Conservation (phyloP, 1,284 basidiomycete genomes). For the Malassezia vespertilionis region DNA sequence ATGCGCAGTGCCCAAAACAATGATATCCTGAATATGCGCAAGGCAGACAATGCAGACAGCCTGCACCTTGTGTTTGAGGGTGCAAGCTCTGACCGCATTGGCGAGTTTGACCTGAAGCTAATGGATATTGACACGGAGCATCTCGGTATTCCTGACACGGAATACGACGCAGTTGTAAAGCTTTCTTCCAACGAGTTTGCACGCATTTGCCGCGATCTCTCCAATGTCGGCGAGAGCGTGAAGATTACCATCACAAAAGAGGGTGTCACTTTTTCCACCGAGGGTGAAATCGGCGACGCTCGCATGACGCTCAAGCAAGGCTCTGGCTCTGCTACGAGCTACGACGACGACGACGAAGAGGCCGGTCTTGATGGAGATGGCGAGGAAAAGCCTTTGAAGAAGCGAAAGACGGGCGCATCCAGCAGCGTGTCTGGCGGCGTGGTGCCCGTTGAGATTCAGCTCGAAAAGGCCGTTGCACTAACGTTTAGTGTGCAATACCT, state of each 20-base stretch:
- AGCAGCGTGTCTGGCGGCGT: conserved; percentile 43
- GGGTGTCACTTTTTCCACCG: conserved; percentile 82
- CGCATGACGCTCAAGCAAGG: conserved; percentile 72
- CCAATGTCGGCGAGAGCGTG: conserved; percentile 84
- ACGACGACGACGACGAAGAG: conserved; percentile 35
- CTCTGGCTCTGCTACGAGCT: conserved; percentile 46
- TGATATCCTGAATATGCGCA: conserved; percentile 82
- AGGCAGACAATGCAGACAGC: conserved; percentile 79
- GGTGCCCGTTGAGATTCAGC: conserved; percentile 40
- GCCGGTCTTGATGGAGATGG: conserved; percentile 37
- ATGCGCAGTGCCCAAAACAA: conserved; percentile 95
- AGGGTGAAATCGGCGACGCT: conserved; percentile 90
- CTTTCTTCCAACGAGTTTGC: conserved; percentile 79
- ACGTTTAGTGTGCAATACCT: conserved; percentile 97
- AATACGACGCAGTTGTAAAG: conserved; percentile 86
- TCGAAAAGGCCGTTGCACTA: conserved; percentile 66
- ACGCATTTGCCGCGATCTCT: conserved; percentile 84
- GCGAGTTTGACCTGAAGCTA: conserved; percentile 97
- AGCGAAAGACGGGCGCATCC: conserved; percentile 25
- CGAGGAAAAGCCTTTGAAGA: conserved; percentile 32
- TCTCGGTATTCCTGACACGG: conserved; percentile 93
- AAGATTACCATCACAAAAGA: conserved; percentile 94
- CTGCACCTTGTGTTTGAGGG: conserved; percentile 85
- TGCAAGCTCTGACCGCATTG: conserved; percentile 82
- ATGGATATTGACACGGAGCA: conserved; percentile 96